Evolutionary conservation across 2,329 filamentous ascomycete species (phyloP).

Genomic region (Trichoderma guizhouense): DNA sequence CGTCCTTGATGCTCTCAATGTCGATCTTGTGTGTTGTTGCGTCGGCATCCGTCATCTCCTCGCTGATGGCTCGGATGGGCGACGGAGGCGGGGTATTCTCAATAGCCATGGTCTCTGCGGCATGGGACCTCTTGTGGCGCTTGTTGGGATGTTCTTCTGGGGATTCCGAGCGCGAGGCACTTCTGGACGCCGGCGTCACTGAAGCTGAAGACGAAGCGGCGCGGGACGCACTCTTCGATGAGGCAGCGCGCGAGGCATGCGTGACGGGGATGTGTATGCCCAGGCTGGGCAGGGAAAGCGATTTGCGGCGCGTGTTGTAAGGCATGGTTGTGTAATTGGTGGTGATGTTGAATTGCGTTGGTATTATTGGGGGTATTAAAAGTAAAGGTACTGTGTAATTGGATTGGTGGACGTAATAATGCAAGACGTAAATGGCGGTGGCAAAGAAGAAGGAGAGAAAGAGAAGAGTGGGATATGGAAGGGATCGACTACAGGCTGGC

Average conservation of each 20-base stretch:
- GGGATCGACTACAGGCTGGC: constrained; percentile 13
- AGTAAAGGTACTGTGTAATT: constrained; percentile 5
- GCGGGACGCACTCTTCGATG: constrained; percentile 40
- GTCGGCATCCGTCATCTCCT: constrained; percentile 28
- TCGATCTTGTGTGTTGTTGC: constrained; percentile 43
- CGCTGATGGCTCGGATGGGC: constrained; percentile 30
- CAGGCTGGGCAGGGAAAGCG: constrained; percentile 84
- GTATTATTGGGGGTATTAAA: neutral
- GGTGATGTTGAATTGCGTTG: neutral
- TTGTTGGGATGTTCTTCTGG: constrained; percentile 50
- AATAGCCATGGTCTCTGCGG: constrained; percentile 69
- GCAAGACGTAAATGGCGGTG: constrained; percentile 9
- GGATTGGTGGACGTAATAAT: neutral
- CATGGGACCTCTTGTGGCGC: constrained; percentile 75
- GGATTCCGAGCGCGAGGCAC: constrained; percentile 30
- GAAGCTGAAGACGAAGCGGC: constrained; percentile 29
- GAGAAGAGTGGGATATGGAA: neutral
- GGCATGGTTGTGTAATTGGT: constrained; percentile 57
- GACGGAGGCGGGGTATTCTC: constrained; percentile 67
- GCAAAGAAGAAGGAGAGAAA: constrained; percentile 7
- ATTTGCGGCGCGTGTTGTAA: constrained; percentile 97
- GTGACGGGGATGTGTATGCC: constrained; percentile 81
- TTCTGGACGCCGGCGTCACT: constrained; percentile 31
- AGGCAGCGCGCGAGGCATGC: constrained; percentile 55
- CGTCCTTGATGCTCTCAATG: constrained; percentile 82